Conservation (phyloP, 108 stramenopile genomes). For the Pseudonitzschia pungens region DNA sequence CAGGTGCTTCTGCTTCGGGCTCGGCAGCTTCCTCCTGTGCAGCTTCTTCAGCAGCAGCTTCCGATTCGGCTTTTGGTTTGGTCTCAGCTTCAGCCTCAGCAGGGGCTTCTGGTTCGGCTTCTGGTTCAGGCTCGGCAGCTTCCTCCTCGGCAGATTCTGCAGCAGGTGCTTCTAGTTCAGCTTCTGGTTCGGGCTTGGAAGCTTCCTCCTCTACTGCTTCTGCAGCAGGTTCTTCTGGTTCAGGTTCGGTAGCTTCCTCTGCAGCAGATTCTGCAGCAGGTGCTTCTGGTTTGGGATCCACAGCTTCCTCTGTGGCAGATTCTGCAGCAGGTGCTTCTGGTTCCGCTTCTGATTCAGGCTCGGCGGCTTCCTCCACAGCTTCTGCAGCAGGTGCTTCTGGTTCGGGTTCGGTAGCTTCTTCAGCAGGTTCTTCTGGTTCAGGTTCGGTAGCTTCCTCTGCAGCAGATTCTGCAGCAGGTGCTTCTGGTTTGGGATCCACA, state of each 20-base stretch:
- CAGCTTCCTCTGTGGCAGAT: too few relatives aligned
- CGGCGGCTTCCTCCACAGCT: too few relatives aligned
- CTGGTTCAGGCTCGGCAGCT: not conserved
- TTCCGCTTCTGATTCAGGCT: not conserved
- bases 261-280: too few relatives aligned
- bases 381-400: too few relatives aligned
- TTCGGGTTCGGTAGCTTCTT: not conserved
- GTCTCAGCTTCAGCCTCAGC: not conserved
- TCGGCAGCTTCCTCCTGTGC: too few relatives aligned
- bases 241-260: too few relatives aligned
- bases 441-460: not conserved
- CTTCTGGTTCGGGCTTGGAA: too few relatives aligned
- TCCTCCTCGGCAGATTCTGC: not conserved
- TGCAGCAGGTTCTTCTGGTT: too few relatives aligned
- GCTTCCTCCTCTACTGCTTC: too few relatives aligned
- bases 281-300: not conserved
- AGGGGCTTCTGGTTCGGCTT: too few relatives aligned
- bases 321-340: not conserved
- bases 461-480: not conserved
- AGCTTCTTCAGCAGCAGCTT: too few relatives aligned
- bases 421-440: not conserved
- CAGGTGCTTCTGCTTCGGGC: not conserved
- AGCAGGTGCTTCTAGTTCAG: not conserved
- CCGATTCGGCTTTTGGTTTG: not conserved
- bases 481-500: conserved; percentile 20